A percentile compares a stretch with the other conserved stretches of the same genome.
These are phyloP conservation scores for Aspergillus sp. DNA, from an alignment of 2,329 filamentous ascomycete species.

Conservation along the genomic window DNA sequence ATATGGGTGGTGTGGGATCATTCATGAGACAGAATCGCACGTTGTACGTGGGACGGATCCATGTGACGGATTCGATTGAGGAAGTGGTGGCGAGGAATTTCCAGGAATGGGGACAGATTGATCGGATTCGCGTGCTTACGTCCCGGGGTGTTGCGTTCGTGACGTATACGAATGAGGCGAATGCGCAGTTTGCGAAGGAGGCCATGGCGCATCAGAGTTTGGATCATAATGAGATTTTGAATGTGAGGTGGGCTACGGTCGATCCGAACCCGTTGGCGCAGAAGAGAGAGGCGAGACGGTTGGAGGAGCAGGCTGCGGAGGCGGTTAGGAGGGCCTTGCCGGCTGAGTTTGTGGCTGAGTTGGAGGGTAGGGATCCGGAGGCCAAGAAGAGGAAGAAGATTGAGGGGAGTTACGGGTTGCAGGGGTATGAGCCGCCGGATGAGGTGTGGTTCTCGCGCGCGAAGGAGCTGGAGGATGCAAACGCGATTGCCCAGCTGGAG, in stretches of 20 bases:
- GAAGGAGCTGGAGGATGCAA: slow-evolving; percentile 65
- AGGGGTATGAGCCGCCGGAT: slow-evolving; percentile 92
- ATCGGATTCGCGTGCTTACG: slow-evolving; percentile 84
- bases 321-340: slow-evolving; percentile 86
- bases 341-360: slow-evolving; percentile 86
- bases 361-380: slow-evolving; percentile 87
- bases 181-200: slow-evolving; percentile 88
- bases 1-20: slow-evolving; percentile 95
- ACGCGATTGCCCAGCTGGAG: slow-evolving; percentile 60
- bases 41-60: slow-evolving; percentile 88
- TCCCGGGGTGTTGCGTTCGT: slow-evolving; percentile 90
- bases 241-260: slow-evolving; percentile 94
- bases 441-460: slow-evolving; percentile 89
- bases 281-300: slow-evolving; percentile 80
- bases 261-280: slow-evolving; percentile 96
- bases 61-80: slow-evolving; percentile 95
- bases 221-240: slow-evolving; percentile 88
- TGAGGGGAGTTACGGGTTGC: slow-evolving; percentile 82
- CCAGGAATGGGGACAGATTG: slow-evolving; percentile 92
- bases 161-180: slow-evolving; percentile 88
- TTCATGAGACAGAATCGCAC: slow-evolving; percentile 95
- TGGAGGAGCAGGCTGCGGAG: slow-evolving; percentile 96
- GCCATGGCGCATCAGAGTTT: slow-evolving; percentile 94
- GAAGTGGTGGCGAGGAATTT: slow-evolving; percentile 94
- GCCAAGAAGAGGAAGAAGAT: slow-evolving; percentile 85